Conservation (phyloP, 2,329 filamentous ascomycete genomes). For the Geosmithia putterillii region DNA sequence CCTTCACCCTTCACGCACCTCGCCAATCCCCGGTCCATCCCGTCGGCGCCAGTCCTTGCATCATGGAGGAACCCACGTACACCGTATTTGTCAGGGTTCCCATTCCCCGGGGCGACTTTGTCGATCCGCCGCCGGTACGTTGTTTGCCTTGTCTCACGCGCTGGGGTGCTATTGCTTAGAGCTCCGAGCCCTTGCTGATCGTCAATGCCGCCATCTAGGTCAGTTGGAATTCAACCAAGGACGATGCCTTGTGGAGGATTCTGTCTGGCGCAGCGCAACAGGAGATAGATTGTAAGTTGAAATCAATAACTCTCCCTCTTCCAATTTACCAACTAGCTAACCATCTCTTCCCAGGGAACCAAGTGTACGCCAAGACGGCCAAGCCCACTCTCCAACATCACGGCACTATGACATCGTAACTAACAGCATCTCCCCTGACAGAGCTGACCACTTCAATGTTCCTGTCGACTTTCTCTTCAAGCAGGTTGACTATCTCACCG, state of each 20-base stretch:
- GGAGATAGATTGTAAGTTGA: slow-evolving; percentile 68
- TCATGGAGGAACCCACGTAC: slow-evolving; percentile 38
- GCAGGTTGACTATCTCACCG: slow-evolving; percentile 88
- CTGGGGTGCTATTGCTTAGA: slow-evolving; percentile 2
- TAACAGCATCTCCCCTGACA: slow-evolving; percentile 17
- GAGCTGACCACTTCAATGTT: slow-evolving; percentile 69
- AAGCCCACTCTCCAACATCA: not conserved
- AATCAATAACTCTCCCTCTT: not conserved
- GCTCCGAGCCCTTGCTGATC: slow-evolving; percentile 2
- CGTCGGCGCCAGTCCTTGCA: not conserved
- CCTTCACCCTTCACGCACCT: not conserved
- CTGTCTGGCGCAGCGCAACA: slow-evolving; percentile 71
- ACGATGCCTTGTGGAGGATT: slow-evolving; percentile 81
- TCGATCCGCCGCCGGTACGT: slow-evolving; percentile 75
- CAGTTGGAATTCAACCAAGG: slow-evolving; percentile 79
- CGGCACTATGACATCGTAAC: slow-evolving; percentile 3
- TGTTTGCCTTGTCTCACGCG: not conserved
- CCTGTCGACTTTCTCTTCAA: slow-evolving; percentile 81
- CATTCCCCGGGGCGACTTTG: slow-evolving; percentile 74
- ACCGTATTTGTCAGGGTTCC: slow-evolving; percentile 86
- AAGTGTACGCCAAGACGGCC: slow-evolving; percentile 44
- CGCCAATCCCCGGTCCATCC: not conserved
- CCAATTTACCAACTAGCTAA: slow-evolving; percentile 7
- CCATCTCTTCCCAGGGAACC: slow-evolving; percentile 46
- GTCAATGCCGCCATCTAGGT: slow-evolving; percentile 38